Evolutionary conservation across 805 yeast genomes (phyloP).

Genomic region (Candida xyloterini): DNA sequence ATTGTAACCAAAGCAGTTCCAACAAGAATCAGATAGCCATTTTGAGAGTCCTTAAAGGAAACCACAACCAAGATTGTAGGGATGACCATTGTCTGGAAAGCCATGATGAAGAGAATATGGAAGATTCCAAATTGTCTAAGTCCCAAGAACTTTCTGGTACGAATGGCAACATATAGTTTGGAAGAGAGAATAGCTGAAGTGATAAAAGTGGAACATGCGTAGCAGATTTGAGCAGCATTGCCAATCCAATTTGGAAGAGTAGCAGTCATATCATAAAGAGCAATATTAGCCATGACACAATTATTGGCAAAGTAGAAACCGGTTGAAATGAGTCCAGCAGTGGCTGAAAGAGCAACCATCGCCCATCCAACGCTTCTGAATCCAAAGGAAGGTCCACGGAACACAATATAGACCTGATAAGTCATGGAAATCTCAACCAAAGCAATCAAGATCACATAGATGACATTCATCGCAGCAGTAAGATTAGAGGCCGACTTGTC

Average conservation of each 20-base stretch:
- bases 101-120: conserved; percentile 78
- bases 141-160: conserved; percentile 73
- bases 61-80: conserved; percentile 70
- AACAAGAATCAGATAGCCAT: conserved; percentile 45
- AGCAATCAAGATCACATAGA: conserved; percentile 57
- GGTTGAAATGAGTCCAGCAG: conserved; percentile 52
- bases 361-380: conserved; percentile 39
- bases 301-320: conserved; percentile 56
- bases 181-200: conserved; percentile 56
- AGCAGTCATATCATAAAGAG: conserved; percentile 19
- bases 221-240: conserved; percentile 57
- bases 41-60: conserved; percentile 40
- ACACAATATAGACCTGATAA: conserved; percentile 70
- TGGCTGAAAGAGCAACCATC: conserved; percentile 37
- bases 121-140: conserved; percentile 77
- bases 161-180: conserved; percentile 69
- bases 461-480: conserved; percentile 59
- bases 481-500: conserved; percentile 39
- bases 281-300: conserved; percentile 43
- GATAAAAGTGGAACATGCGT: conserved; percentile 64
- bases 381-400: conserved; percentile 48
- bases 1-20: conserved; percentile 62
- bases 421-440: conserved; percentile 64
- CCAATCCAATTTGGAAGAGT: conserved; percentile 37
- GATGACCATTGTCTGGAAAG: conserved; percentile 73